phyloP scores from a whole-genome alignment of 371 early-diverging fungal species.

The Mortierella sp. region DNA sequence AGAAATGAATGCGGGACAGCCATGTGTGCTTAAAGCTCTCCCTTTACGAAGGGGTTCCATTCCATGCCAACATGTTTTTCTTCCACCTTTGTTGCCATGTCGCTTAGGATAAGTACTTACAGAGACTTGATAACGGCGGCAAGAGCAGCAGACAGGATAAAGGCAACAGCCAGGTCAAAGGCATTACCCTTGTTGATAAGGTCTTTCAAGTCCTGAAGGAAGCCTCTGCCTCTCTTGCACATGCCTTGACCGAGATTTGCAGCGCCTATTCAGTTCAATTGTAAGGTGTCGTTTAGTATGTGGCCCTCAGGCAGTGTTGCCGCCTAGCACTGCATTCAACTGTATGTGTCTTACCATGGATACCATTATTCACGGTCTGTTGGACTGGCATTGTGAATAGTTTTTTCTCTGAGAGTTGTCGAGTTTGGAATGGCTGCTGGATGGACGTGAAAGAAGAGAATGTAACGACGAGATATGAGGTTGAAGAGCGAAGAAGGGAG shows the following conservation, averaged over 20 bases:
- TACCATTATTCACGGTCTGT: constrained; percentile 1
- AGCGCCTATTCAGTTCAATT: constrained; percentile 2
- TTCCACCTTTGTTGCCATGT: not conserved
- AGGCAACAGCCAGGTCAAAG: constrained; percentile 34
- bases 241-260: constrained; percentile 10
- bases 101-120: constrained; percentile 9
- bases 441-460: not conserved
- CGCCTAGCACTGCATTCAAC: not conserved
- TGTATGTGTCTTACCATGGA: not conserved
- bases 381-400: constrained; percentile 7
- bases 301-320: too few species aligned
- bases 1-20: not conserved
- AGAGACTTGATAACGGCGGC: constrained; percentile 26
- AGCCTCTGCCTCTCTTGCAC: constrained; percentile 15
- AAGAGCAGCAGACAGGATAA: constrained; percentile 28
- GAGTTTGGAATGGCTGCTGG: too few species aligned
- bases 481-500: too few species aligned
- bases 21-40: too few species aligned
- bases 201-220: constrained; percentile 21
- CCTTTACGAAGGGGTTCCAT: not conserved
- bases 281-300: not conserved
- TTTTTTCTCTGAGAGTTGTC: not conserved
- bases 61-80: not conserved
- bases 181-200: constrained; percentile 32
- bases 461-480: not conserved